phyloP scores from a whole-genome alignment of 805 yeast genomes.

The Lachancea waltii region DNA sequence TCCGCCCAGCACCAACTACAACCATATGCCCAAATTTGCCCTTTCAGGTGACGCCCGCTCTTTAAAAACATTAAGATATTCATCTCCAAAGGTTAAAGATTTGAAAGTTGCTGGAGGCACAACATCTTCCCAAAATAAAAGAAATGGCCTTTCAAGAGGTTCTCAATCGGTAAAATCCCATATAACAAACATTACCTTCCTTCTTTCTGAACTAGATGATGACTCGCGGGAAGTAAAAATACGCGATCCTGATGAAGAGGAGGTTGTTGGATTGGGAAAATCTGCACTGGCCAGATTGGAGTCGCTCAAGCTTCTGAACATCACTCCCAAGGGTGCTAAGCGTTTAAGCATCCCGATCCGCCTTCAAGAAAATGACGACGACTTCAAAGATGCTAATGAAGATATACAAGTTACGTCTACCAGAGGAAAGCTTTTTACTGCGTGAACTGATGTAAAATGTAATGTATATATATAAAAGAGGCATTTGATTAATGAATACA shows the following conservation, averaged over 20 bases:
- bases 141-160: constrained; percentile 15
- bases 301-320: constrained; percentile 15
- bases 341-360: constrained; percentile 8
- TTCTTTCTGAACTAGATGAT: constrained; percentile 26
- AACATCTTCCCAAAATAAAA: constrained; percentile 4
- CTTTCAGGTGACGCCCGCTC: constrained; percentile 5
- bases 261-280: constrained; percentile 29
- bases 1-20: not conserved
- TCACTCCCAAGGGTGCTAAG: constrained; percentile 14
- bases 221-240: constrained; percentile 21
- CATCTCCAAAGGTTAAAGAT: constrained; percentile 27
- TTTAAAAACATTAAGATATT: constrained; percentile 7
- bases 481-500: no score
- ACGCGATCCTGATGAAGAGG: constrained; percentile 32
- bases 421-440: constrained; percentile 27
- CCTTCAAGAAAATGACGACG: constrained; percentile 17
- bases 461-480: no score
- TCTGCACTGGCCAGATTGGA: constrained; percentile 28
- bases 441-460: not conserved
- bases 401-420: constrained; percentile 20
- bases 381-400: constrained; percentile 29
- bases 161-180: constrained; percentile 33
- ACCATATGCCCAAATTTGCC: constrained; percentile 1
- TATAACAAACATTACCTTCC: constrained; percentile 33
- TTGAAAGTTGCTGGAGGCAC: constrained; percentile 21